A percentile compares a stretch with the other conserved stretches of the same genome.
Conservation (phyloP, 805 yeast genomes). For the Maudiozyma bulderi region DNA sequence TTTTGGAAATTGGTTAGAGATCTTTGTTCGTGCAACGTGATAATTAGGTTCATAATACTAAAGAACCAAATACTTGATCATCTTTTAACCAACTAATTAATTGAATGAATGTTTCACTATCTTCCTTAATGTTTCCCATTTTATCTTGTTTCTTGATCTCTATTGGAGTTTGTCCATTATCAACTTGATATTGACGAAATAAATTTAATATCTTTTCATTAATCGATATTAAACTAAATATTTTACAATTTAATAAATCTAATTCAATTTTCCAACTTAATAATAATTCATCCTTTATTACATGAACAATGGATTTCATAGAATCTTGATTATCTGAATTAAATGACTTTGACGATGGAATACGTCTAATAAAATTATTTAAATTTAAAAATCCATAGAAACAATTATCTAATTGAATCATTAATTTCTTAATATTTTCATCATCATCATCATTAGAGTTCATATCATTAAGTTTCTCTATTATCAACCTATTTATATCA, state of each 20-base stretch:
- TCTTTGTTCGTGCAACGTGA: neutral
- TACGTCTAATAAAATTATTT: constrained; percentile 14
- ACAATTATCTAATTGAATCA: constrained; percentile 16
- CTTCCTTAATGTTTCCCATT: constrained; percentile 3
- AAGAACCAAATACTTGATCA: constrained; percentile 7
- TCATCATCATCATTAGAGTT: neutral
- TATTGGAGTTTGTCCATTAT: neutral
- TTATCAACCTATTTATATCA: neutral
- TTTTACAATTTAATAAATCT: constrained; percentile 15
- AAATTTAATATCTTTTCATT: constrained; percentile 6
- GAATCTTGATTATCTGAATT: neutral
- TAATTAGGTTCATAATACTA: neutral
- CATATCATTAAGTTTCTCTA: neutral
- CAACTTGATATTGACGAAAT: constrained; percentile 5
- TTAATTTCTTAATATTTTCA: neutral
- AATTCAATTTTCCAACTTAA: constrained; percentile 19
- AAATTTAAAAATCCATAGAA: constrained; percentile 18
- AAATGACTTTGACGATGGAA: constrained; percentile 6
- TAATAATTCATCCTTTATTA: constrained; percentile 16
- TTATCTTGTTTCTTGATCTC: neutral
- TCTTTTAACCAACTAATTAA: constrained; percentile 18
- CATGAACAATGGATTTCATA: constrained; percentile 8
- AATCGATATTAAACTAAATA: constrained; percentile 10
- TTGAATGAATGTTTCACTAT: constrained; percentile 11
- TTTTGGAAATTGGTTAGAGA: neutral